These are phyloP conservation scores for Macrophomina pseudophaseolina DNA, from an alignment of 2,329 filamentous ascomycete species.

Conservation along the genomic window DNA sequence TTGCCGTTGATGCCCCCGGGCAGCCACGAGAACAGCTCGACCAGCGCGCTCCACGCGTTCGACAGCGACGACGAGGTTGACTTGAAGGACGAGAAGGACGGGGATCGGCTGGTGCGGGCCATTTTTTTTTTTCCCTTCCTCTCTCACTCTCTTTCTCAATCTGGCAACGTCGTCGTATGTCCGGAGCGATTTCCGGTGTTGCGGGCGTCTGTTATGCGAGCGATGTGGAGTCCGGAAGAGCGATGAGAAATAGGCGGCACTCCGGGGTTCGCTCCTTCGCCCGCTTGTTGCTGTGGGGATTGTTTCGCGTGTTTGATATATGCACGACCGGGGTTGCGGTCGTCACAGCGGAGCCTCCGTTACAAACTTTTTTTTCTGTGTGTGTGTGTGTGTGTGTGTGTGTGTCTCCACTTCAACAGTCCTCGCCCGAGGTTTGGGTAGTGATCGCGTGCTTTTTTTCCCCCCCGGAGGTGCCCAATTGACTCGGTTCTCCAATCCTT, in stretches of 20 bases:
- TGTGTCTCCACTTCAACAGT: background rate
- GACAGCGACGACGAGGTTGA: background rate
- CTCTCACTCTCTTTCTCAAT: too few species aligned
- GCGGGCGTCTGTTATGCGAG: too few species aligned
- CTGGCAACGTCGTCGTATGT: too few species aligned
- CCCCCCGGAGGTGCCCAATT: background rate
- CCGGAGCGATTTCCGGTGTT: too few species aligned
- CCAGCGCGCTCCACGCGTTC: slow-evolving; percentile 1
- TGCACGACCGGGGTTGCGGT: background rate
- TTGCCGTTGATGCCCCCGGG: background rate
- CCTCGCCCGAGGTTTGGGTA: background rate
- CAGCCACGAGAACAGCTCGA: slow-evolving; percentile 19
- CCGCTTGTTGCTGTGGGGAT: background rate
- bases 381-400: too few species aligned
- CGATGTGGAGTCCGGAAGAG: background rate
- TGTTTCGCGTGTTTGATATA: background rate
- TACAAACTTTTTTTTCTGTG: background rate
- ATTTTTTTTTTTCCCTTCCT: background rate
- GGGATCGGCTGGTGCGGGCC: background rate
- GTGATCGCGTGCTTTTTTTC: background rate
- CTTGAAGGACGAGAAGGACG: background rate
- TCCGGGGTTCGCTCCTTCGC: background rate
- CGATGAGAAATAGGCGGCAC: background rate
- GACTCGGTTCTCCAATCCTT: background rate
- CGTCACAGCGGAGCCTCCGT: slow-evolving; percentile 12